Evolutionary conservation across 441 rosid species (phyloP).

Genomic region (Bocquillonia castaneifolia): DNA sequence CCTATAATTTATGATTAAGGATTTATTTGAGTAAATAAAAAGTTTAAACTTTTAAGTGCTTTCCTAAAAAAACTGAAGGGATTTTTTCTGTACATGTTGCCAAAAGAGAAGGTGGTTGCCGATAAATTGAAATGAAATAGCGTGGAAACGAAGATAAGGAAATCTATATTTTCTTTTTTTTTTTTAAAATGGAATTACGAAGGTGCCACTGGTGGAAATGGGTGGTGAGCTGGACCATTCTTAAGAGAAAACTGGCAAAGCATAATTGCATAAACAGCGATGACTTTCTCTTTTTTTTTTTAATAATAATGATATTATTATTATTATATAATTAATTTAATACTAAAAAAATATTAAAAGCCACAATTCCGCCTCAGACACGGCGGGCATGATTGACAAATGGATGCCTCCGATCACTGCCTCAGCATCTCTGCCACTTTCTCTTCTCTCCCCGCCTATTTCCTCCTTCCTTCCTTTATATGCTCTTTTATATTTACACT

Average conservation of each 20-base stretch:
- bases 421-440: not conserved
- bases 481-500: no score
- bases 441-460: not conserved
- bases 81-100: no score
- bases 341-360: not conserved
- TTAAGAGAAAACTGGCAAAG: conserved; percentile 15
- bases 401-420: not conserved
- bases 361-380: conserved; percentile 27
- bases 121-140: no score
- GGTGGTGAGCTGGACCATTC: conserved; percentile 14
- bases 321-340: not conserved
- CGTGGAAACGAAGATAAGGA: no score
- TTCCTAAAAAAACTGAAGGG: no score
- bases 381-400: conserved; percentile 23
- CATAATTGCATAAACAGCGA: conserved; percentile 12
- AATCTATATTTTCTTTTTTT: no score
- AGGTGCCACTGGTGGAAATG: not conserved
- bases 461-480: no score
- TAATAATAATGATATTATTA: not conserved
- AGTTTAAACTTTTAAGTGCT: no score
- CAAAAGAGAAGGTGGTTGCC: no score
- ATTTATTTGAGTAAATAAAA: no score
- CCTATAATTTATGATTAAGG: no score
- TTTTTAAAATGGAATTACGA: not conserved
- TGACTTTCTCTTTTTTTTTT: not conserved